A percentile compares a stretch with the other conserved stretches of the same genome.
Evolutionary conservation across 192 early-diverging fungal genomes (phyloP).

Genomic region (Thamnidium elegans): DNA sequence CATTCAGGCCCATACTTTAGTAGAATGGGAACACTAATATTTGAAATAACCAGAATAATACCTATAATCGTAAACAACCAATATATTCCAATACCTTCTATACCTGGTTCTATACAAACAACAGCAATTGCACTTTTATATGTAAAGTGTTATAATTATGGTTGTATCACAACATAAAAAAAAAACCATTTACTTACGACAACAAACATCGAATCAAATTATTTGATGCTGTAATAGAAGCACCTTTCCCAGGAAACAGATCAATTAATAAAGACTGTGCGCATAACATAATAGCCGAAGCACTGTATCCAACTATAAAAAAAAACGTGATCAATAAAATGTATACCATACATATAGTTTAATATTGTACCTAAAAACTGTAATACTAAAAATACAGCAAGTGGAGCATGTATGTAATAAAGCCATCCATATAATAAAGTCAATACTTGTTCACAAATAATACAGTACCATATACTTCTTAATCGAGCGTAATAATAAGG

Average conservation of each 20-base stretch:
- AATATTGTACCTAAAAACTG: constrained; percentile 26
- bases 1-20: constrained; percentile 25
- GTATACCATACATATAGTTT: not conserved
- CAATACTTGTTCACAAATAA: constrained; percentile 9
- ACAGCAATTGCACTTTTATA: constrained; percentile 27
- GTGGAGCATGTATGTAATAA: constrained; percentile 6
- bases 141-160: too few species aligned
- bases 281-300: not conserved
- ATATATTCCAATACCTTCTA: constrained; percentile 21
- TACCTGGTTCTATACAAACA: constrained; percentile 27
- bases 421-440: constrained; percentile 29
- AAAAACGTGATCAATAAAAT: not conserved
- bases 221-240: constrained; percentile 29
- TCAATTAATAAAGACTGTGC: constrained; percentile 25
- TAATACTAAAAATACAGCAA: constrained; percentile 21
- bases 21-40: constrained; percentile 16
- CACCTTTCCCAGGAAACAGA: constrained; percentile 27
- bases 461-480: constrained; percentile 17
- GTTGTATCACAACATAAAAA: too few species aligned
- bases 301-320: not conserved
- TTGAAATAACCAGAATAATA: constrained; percentile 20
- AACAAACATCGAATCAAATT: constrained; percentile 30
- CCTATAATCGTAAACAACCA: constrained; percentile 32
- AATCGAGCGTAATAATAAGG: constrained; percentile 25
- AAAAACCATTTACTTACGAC: too few species aligned